Evolutionary conservation across 345 rosid species (phyloP), one percentile per base, ranked within the genome.

Genomic region (Salix koriyanagi): DNA sequence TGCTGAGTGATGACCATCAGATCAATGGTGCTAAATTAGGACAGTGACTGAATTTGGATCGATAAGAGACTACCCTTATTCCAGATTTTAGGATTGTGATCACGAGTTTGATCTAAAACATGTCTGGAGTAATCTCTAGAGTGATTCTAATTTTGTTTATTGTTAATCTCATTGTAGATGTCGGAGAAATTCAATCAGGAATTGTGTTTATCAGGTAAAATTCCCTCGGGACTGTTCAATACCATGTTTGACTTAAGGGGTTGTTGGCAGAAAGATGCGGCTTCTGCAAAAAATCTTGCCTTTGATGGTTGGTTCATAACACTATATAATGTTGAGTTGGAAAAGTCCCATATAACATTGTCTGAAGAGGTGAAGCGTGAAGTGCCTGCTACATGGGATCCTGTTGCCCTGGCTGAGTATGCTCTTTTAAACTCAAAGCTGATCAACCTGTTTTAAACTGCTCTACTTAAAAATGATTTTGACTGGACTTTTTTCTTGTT

Each of bases 271-370:
- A 93, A 90, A 82, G 99, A 96, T 71, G 97, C 98, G 60, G 76
- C 86, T 42, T 58, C 87, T 8, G 79, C 77, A 6, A 93, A 92
- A 83, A 82, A 75, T 73, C 84, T 96, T 15, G 94, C 98, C 79
- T 90, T 86, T 64, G 99, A 96, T 84, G 99, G 99, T 61, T 96
- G 96, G 95, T 91, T 90, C 76, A 91, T 93, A 70, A 86, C 92
- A n/a, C 84, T 96, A 77, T 96, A 93, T 73, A 90, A 88, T 81
- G 88, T 92, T 21, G 99, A 90, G 86, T 81, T 96, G 73, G 91
- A 82, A 65, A 87, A 98, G 81, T 81, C 94, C 30, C 90, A 88
- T 21, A 2, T 96, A 16, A 77, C 84, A 1, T 79, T 96, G 79
- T 88, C 93, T 12, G 91, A 93, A 77, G 85, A 85, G 67, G 86